Percentiles rank a stretch among this genome's conserved stretches.
phyloP scores from a whole-genome alignment of 805 yeast species.

The Lipomyces lipofer region DNA sequence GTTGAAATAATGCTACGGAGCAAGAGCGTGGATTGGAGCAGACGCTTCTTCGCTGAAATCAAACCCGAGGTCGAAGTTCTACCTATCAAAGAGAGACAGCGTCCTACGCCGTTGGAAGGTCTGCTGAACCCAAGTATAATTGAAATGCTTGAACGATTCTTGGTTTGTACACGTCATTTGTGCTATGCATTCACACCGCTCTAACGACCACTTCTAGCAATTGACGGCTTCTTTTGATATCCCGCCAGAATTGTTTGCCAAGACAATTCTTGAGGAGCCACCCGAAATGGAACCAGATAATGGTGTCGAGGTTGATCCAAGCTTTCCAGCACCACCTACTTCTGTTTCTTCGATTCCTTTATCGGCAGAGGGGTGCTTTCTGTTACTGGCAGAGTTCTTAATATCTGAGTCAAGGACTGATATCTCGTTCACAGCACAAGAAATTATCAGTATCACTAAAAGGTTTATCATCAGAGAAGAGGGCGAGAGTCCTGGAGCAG shows the following conservation, averaged over 20 bases:
- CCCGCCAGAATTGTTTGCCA: constrained; percentile 51
- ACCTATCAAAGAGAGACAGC: constrained; percentile 33
- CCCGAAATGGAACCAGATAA: constrained; percentile 40
- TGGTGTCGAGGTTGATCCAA: constrained; percentile 43
- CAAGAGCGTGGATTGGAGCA: constrained; percentile 36
- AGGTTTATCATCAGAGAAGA: constrained; percentile 31
- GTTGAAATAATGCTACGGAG: constrained; percentile 45
- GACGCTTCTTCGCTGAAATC: constrained; percentile 40
- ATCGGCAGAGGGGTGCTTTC: constrained; percentile 39
- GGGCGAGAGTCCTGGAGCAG: constrained; percentile 36
- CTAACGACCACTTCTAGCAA: no score
- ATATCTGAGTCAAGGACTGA: constrained; percentile 23
- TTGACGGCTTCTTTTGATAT: constrained; percentile 69
- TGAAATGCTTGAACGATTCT: constrained; percentile 45
- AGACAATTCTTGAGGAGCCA: constrained; percentile 38
- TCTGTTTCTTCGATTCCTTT: constrained; percentile 28
- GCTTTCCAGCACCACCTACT: constrained; percentile 31
- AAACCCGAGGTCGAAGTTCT: constrained; percentile 36
- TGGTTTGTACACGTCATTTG: no score
- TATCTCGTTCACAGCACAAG: constrained; percentile 26
- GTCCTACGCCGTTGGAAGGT: constrained; percentile 33
- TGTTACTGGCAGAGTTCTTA: constrained; percentile 40
- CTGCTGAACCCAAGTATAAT: constrained; percentile 34
- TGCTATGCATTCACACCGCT: background rate
- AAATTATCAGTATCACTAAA: constrained; percentile 29